Evolutionary conservation across 345 rosid genomes (phyloP), one percentile per base, ranked within the genome.

Genomic region (Eucalyptus polyanthemos): DNA sequence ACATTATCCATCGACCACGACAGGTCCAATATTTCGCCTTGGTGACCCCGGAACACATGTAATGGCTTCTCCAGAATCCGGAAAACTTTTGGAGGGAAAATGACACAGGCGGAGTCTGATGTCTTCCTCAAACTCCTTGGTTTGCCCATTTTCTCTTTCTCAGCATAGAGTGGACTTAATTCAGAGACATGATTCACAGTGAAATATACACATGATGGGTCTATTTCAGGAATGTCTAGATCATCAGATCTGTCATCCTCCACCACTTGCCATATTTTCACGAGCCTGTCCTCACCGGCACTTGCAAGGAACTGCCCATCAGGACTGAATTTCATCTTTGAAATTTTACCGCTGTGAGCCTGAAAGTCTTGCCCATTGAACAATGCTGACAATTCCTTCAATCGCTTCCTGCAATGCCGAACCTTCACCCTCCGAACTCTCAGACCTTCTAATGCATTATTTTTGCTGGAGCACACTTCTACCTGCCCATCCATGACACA

Each of bases 1-100:
- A 96, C 99, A 92, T 96, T 94, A 92, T 94, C 91, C 53, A 91
- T 93, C 15, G 99, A 96, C 99, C 99, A 96, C 19, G 99, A 94
- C 80, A 96, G 91, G 80, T 96, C 99, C 92, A 95, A 93, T 87
- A 96, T 93, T 86, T 96, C 95, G 21, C 94, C 95, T 49, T 34
- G 87, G 86, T 96, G 99, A 49, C 98, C 99, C 80, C 69, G 90
- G 87, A 95, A 95, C 88, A 95, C 99, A 7, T 95, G 96, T 88
- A 94, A 50, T 5, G 99, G 99, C 80, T 91, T 93, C 94, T 96
- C 98, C 93, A 94, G 80, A 67, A 96, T 91, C 88, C 97, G 95
- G 86, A 95, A 95, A 87, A 95, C 94, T 91, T 93, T 96, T 13
- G 97, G 97, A n/a, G 99, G 99, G 87, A 96, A 92, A 80, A 96